These are phyloP conservation scores for Schizonepeta tenuifolia DNA, from an alignment of 257 asterid species.

Conservation along the genomic window DNA sequence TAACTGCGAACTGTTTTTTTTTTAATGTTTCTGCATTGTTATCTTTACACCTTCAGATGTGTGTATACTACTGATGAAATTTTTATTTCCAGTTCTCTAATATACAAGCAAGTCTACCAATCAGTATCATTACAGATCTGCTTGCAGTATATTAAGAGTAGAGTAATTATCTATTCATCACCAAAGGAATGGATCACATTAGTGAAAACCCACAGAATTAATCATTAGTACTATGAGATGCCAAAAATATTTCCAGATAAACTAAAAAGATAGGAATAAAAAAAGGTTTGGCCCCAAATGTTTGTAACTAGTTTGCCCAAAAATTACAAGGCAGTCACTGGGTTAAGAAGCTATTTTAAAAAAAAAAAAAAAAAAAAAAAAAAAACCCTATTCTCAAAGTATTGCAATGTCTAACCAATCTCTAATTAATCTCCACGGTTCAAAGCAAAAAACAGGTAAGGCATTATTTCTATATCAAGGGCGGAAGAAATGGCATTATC, in stretches of 20 bases:
- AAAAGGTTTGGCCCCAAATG: conserved; percentile 13
- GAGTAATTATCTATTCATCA: not conserved
- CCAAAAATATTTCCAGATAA: not conserved
- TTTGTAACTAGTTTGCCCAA: conserved; percentile 31
- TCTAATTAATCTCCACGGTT: conserved; percentile 30
- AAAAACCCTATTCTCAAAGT: conserved; percentile 37
- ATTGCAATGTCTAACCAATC: conserved; percentile 46
- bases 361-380: too few species aligned
- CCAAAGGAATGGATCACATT: not conserved
- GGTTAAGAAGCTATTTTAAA: conserved; percentile 40
- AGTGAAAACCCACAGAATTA: not conserved
- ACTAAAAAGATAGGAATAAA: not conserved
- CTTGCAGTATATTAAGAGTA: not conserved
- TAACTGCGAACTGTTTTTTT: too few species aligned
- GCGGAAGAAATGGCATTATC: conserved; percentile 18
- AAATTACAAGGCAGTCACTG: conserved; percentile 37
- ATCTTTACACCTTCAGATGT: not conserved
- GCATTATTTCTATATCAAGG: conserved; percentile 30
- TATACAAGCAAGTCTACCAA: not conserved
- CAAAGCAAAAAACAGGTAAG: conserved; percentile 40
- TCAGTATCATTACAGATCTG: too few species aligned
- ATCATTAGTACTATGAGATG: not conserved
- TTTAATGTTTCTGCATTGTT: too few species aligned
- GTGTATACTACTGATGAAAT: not conserved
- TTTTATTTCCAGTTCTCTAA: not conserved